Evolutionary conservation across 495 filamentous ascomycete species (phyloP).

Genomic region (Tuber calosporum): DNA sequence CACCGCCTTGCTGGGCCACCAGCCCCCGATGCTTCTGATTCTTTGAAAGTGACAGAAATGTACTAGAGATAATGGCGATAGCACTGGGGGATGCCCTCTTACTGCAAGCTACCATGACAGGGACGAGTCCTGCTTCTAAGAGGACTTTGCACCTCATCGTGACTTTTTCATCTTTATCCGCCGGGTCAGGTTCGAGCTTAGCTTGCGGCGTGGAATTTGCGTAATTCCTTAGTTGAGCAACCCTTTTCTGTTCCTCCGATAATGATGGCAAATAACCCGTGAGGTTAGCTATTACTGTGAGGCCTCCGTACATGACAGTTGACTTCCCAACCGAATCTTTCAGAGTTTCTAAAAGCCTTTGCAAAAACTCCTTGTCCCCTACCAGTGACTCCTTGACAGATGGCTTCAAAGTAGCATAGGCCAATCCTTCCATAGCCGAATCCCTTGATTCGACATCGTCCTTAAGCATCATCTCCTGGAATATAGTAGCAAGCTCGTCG

Average conservation of each 20-base stretch:
- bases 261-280: slow-evolving; percentile 70
- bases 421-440: slow-evolving; percentile 82
- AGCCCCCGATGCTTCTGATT: slow-evolving; percentile 62
- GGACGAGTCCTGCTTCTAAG: slow-evolving; percentile 66
- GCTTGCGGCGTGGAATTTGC: slow-evolving; percentile 66
- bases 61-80: slow-evolving; percentile 60
- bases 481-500: slow-evolving; percentile 66
- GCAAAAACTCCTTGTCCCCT: slow-evolving; percentile 58
- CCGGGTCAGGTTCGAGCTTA: slow-evolving; percentile 54
- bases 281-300: slow-evolving; percentile 76
- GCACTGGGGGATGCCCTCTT: slow-evolving; percentile 60
- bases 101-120: slow-evolving; percentile 62
- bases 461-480: slow-evolving; percentile 66
- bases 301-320: slow-evolving; percentile 69
- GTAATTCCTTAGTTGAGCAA: slow-evolving; percentile 84
- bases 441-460: slow-evolving; percentile 50
- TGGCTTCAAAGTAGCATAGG: slow-evolving; percentile 77
- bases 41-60: slow-evolving; percentile 68
- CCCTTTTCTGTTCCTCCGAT: slow-evolving; percentile 84
- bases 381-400: slow-evolving; percentile 73
- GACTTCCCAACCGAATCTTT: slow-evolving; percentile 55
- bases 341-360: slow-evolving; percentile 58
- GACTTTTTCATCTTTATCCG: slow-evolving; percentile 68
- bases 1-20: slow-evolving; percentile 82
- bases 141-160: slow-evolving; percentile 66